Percentiles rank a stretch among this genome's conserved stretches.
Evolutionary conservation across 176 grass and related monocot genomes (phyloP).

Genomic region (Leersia perrieri): DNA sequence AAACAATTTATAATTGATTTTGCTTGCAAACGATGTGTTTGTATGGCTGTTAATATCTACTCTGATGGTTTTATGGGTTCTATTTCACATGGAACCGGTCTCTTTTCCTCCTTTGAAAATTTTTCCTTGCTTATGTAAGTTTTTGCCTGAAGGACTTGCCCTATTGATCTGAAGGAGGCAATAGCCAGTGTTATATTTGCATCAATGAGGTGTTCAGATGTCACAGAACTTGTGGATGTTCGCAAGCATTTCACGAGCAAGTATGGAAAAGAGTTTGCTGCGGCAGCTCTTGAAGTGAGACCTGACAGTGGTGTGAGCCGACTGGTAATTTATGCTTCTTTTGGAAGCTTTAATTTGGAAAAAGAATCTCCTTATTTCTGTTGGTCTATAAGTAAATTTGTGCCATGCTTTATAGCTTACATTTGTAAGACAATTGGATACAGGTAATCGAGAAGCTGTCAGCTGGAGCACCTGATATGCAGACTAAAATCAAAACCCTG

Average conservation of each 20-base stretch:
- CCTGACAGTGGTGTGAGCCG: conserved; percentile 76
- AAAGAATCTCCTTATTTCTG: neutral
- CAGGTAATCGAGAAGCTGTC: conserved; percentile 92
- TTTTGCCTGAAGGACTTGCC: conserved; percentile 52
- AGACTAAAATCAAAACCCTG: conserved; percentile 79
- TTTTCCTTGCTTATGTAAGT: conserved; percentile 24
- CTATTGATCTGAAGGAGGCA: conserved; percentile 94
- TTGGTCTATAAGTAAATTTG: neutral
- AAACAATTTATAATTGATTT: neutral
- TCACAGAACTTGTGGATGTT: conserved; percentile 82
- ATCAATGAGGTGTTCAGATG: conserved; percentile 88
- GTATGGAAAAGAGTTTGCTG: conserved; percentile 91
- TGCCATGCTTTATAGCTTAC: neutral
- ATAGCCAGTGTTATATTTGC: conserved; percentile 95
- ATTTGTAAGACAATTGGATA: conserved; percentile 5
- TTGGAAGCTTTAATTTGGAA: neutral
- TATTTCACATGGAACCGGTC: neutral
- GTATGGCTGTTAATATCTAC: neutral
- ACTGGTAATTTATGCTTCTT: conserved; percentile 53
- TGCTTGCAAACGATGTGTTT: neutral
- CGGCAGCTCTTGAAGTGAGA: conserved; percentile 85
- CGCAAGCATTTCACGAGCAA: conserved; percentile 80
- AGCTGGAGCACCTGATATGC: conserved; percentile 75
- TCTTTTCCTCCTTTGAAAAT: neutral
- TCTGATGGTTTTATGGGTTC: neutral